Percentiles rank a stretch among this genome's conserved stretches.
Conservation (phyloP, 441 rosid genomes). For the Raphanus hybrid region DNA sequence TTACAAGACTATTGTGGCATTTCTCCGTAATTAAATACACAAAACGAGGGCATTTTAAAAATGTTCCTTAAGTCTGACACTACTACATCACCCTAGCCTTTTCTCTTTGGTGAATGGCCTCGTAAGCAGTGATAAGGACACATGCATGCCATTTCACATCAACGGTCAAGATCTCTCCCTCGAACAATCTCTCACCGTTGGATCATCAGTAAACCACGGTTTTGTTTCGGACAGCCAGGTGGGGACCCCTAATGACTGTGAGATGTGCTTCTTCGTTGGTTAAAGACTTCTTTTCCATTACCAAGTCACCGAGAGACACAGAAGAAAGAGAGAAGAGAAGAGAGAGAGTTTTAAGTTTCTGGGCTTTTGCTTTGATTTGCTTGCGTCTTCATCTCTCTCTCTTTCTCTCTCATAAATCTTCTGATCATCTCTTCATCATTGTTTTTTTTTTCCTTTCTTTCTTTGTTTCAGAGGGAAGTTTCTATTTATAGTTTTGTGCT, state of each 20-base stretch:
- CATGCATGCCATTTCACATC: slow-evolving; percentile 65
- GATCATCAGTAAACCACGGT: slow-evolving; percentile 54
- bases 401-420: slow-evolving; percentile 30
- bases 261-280: slow-evolving; percentile 32
- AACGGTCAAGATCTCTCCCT: slow-evolving; percentile 52
- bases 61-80: slow-evolving; percentile 12
- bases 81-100: slow-evolving; percentile 32
- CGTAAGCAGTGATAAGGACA: slow-evolving; percentile 74
- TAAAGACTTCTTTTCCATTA: slow-evolving; percentile 35
- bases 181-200: slow-evolving; percentile 43
- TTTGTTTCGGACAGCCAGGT: slow-evolving; percentile 40
- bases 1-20: slow-evolving; percentile 37
- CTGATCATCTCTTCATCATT: slow-evolving; percentile 40
- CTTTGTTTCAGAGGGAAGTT: slow-evolving; percentile 27
- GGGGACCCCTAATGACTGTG: background rate
- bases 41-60: background rate
- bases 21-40: slow-evolving; percentile 15
- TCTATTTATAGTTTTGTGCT: slow-evolving; percentile 39
- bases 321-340: slow-evolving; percentile 12
- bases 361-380: slow-evolving; percentile 20
- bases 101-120: slow-evolving; percentile 40
- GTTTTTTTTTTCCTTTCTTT: slow-evolving; percentile 33
- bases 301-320: slow-evolving; percentile 14
- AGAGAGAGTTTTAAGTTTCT: slow-evolving; percentile 5
- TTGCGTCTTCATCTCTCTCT: slow-evolving; percentile 32